Evolutionary conservation across 2,329 filamentous ascomycete genomes (phyloP).

Genomic region (Pseudogymnoascus sp.): DNA sequence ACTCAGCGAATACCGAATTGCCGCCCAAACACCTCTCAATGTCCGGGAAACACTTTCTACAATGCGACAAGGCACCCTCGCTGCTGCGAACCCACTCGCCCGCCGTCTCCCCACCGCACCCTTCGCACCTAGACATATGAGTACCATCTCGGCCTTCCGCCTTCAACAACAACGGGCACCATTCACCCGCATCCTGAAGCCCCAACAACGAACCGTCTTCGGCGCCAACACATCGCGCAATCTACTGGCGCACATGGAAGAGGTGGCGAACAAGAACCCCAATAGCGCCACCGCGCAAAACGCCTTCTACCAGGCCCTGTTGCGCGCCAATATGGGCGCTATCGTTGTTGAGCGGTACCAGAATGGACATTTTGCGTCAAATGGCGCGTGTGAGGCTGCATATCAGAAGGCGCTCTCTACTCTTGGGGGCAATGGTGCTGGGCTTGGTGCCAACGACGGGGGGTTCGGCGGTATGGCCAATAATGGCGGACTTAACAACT

Average conservation of each 20-base stretch:
- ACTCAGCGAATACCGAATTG: constrained; percentile 3
- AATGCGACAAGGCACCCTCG: constrained; percentile 18
- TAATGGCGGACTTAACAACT: constrained; percentile 40
- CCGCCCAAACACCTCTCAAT: constrained; percentile 13
- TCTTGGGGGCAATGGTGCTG: constrained; percentile 39
- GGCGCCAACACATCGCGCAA: constrained; percentile 36
- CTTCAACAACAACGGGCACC: constrained; percentile 14
- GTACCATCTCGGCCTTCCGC: constrained; percentile 13
- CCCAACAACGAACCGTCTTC: constrained; percentile 22
- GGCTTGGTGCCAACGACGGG: constrained; percentile 14
- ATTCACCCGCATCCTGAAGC: constrained; percentile 9
- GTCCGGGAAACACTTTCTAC: constrained; percentile 13
- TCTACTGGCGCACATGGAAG: constrained; percentile 76
- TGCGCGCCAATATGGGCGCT: constrained; percentile 87
- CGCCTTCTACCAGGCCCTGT: constrained; percentile 83
- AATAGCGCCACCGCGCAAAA: constrained; percentile 81
- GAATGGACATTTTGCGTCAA: constrained; percentile 76
- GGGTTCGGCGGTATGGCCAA: constrained; percentile 19
- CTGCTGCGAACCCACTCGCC: constrained; percentile 18
- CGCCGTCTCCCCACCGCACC: constrained; percentile 13
- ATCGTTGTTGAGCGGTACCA: constrained; percentile 88
- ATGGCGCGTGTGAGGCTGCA: constrained; percentile 65
- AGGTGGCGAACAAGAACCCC: constrained; percentile 88
- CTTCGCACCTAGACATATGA: not conserved
- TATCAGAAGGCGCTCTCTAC: constrained; percentile 68